Evolutionary conservation across 306 rosid species (phyloP).

Genomic region (Boehmeria nivea): DNA sequence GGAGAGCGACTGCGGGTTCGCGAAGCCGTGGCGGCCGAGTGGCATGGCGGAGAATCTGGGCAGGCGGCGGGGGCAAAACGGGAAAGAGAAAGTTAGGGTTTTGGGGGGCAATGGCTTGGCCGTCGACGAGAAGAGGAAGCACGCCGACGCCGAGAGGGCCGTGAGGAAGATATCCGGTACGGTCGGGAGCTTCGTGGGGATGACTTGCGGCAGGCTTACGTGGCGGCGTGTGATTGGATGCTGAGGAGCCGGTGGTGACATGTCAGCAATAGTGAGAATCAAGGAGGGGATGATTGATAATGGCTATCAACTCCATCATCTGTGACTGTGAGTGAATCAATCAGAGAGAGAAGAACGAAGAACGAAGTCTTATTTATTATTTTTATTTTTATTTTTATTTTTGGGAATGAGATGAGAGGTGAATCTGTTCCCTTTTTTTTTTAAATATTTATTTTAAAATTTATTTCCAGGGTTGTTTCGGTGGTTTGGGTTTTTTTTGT

Average conservation of each 20-base stretch:
- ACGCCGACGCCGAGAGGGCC: slow-evolving; percentile 55
- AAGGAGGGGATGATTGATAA: not conserved
- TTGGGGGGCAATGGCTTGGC: slow-evolving; percentile 19
- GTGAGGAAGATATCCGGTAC: slow-evolving; percentile 59
- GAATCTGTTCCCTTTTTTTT: not conserved
- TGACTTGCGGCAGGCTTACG: slow-evolving; percentile 18
- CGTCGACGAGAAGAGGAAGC: slow-evolving; percentile 57
- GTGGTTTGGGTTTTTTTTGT: not conserved
- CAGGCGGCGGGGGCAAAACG: slow-evolving; percentile 48
- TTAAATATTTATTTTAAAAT: too few species aligned
- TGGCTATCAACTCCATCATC: slow-evolving; percentile 29
- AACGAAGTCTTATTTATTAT: too few species aligned
- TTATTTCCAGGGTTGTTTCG: too few species aligned
- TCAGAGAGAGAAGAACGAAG: not conserved
- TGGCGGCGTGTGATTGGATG: slow-evolving; percentile 37
- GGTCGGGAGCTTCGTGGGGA: slow-evolving; percentile 38
- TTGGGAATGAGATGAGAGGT: too few species aligned
- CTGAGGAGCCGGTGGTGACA: slow-evolving; percentile 38
- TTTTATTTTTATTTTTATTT: not conserved
- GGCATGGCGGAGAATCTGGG: slow-evolving; percentile 70
- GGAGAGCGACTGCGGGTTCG: slow-evolving; percentile 69
- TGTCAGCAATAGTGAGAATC: slow-evolving; percentile 1
- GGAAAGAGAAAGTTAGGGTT: slow-evolving; percentile 36
- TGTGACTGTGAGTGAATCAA: not conserved
- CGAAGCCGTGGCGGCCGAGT: slow-evolving; percentile 32